These are phyloP conservation scores for Mycena citricolor DNA, from an alignment of 1,284 basidiomycete genomes.

Conservation along the genomic window DNA sequence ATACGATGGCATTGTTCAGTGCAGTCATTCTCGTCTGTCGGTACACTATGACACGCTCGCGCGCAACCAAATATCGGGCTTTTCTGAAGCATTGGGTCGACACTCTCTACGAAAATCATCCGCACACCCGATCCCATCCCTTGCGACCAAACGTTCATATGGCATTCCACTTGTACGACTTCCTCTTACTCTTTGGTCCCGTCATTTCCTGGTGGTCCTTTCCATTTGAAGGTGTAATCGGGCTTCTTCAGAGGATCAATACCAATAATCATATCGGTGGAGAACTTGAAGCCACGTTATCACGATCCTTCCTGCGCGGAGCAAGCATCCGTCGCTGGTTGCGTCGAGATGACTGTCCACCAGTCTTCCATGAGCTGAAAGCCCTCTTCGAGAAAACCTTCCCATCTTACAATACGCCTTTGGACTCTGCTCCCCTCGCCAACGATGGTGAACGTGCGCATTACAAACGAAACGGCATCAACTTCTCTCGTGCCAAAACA, in stretches of 20 bases:
- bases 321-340: conserved; percentile 14
- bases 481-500: conserved; percentile 15
- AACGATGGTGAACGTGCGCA: conserved; percentile 14
- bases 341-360: conserved; percentile 14
- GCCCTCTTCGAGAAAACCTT: conserved; percentile 14
- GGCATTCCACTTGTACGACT: conserved; percentile 31
- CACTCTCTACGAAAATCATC: background rate
- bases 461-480: conserved; percentile 11
- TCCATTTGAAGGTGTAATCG: conserved; percentile 19
- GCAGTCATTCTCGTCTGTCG: conserved; percentile 1
- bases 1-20: conserved; percentile 6
- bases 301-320: conserved; percentile 14
- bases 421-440: conserved; percentile 3
- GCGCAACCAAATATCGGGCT: conserved; percentile 1
- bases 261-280: conserved; percentile 17
- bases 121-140: conserved; percentile 19
- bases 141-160: conserved; percentile 23
- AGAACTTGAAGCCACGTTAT: conserved; percentile 18
- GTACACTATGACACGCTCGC: background rate
- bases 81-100: conserved; percentile 21
- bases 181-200: conserved; percentile 33
- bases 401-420: conserved; percentile 1
- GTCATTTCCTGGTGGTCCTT: conserved; percentile 22
- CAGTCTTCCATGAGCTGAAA: conserved; percentile 20
- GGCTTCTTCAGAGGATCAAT: conserved; percentile 17